Base-by-base conservation (phyloP, 345 rosid species). In the Citropsis articulata region DNA sequence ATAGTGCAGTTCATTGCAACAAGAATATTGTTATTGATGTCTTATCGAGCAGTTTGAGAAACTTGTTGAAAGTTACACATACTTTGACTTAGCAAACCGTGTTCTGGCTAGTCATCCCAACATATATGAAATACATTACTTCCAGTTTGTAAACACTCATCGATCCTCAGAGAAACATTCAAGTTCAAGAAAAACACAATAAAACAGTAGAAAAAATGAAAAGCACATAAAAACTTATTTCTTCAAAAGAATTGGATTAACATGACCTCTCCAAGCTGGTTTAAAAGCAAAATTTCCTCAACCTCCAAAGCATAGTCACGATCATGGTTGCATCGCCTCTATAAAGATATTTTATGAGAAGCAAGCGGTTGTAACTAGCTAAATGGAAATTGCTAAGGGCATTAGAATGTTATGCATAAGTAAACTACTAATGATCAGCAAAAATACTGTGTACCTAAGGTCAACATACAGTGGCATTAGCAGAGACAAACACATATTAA, bases 401-500 rank as follows among this genome's bases (percentile, higher is more conserved):
- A 56, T 30, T 40, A 48, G n/a, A 18, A 45, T 61, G 7, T 21
- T 28, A 40, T 27, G 57, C 69, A 62, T 5, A 62, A 74, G 27
- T 62, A 74, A 19, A 18, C 7, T 24, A 73, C 9, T 50, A 50
- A 4, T 30, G 42, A 68, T 38, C 31, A 55, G 63, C 45, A 61
- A 3, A 38, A 27, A 35, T 40, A 61, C 21, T 24, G 56, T 53
- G 68, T 3, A 72, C 65, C 42, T 27, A 72, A 71, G 65, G 40
- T 63, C 48, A 45, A 53, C 14, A 31, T 38, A 74, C 66, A 48
- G 2, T 13, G 5, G 38, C 12, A 74, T 27, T 5, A 28, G 30
- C 72, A 66, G 48, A 73, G 31, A 78, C 45, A 63, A 35, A 77
- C 9, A 68, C 2, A 69, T 55, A 48, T 48, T 40, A 25, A 61